A percentile compares a stretch with the other conserved stretches of the same genome.
Evolutionary conservation across 2,329 filamentous ascomycete genomes (phyloP).

Genomic region (Pseudogymnoascus sp.): DNA sequence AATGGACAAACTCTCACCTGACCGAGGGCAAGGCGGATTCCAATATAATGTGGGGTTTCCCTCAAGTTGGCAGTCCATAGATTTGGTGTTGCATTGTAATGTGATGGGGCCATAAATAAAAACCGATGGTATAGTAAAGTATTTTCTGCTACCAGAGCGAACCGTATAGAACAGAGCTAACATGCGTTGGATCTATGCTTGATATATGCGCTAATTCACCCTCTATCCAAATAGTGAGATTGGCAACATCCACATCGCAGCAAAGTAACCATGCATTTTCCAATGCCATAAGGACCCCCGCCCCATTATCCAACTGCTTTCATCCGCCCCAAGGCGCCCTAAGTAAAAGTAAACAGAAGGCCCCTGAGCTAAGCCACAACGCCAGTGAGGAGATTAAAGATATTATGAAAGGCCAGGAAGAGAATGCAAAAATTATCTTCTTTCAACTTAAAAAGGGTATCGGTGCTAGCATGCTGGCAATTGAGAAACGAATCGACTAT

Average conservation of each 20-base stretch:
- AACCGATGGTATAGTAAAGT: neutral
- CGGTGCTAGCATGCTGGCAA: conserved; percentile 1
- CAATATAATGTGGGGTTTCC: neutral
- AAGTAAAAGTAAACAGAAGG: neutral
- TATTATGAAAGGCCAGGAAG: neutral
- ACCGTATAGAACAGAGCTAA: neutral
- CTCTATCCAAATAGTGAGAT: neutral
- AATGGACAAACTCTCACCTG: too few species aligned
- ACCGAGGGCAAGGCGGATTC: too few species aligned
- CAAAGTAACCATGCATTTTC: neutral
- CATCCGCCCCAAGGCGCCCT: neutral
- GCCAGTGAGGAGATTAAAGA: neutral
- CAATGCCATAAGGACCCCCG: neutral
- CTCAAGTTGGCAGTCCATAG: neutral
- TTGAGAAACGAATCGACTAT: neutral
- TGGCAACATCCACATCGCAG: neutral
- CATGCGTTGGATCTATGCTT: neutral
- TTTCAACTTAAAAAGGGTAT: neutral
- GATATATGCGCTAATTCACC: neutral
- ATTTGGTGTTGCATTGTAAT: neutral
- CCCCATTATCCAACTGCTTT: neutral
- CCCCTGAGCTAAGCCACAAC: neutral
- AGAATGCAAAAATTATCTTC: neutral
- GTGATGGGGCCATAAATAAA: neutral
- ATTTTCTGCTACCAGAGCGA: neutral